Base-by-base conservation (phyloP, 805 yeast species). In the Lipomyces yamanashiensis region DNA sequence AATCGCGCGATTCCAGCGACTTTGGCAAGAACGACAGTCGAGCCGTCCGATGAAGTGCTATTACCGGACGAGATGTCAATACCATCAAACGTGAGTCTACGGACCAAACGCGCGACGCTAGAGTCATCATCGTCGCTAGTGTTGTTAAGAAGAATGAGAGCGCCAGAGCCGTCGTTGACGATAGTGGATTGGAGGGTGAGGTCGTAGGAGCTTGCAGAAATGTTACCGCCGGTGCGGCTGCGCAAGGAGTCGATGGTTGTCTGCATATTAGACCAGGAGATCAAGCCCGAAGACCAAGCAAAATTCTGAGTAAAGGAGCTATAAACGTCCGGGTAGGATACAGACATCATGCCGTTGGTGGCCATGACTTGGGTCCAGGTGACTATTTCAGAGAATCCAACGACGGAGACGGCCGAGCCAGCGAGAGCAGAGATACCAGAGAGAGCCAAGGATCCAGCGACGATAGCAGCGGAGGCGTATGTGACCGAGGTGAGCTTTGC, bases 251-350 rank as follows among this genome's bases (percentile, higher is more conserved):
- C 76, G 55, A 75, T 72, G n/a, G 74, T 61, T 9, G 36, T 57
- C 67, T 75, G 76, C 67, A 75, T 54, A 6, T 68, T 70, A 10
- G 53, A 50, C 75, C 76, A 74, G 15, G 75, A 66, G 17, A 75
- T 64, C 54, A 75, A 60, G 17, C 74, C 74, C n/a, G 67, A 59
- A 9, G 74, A 67, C 78, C 78, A 75, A 15, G 73, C 75, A 51
- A 75, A 71, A 60, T 74, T 75, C 45, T 70, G 70, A 15, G 75
- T 56, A 64, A 74, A 75, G 36, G 71, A 61, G 36, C 70, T 51
- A 54, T 74, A 75, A 3, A 74, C 74, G 3, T 70, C 62, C 17
- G 78, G 78, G 59, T 74, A 75, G 23, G 63, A 45, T 34, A 75
- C 68, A 10, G 75, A 69, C 61, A 73, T 68, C 71, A 75, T 72